Base-by-base conservation (phyloP, 75 land plant genomes). In the Pinus tabuliformis region DNA sequence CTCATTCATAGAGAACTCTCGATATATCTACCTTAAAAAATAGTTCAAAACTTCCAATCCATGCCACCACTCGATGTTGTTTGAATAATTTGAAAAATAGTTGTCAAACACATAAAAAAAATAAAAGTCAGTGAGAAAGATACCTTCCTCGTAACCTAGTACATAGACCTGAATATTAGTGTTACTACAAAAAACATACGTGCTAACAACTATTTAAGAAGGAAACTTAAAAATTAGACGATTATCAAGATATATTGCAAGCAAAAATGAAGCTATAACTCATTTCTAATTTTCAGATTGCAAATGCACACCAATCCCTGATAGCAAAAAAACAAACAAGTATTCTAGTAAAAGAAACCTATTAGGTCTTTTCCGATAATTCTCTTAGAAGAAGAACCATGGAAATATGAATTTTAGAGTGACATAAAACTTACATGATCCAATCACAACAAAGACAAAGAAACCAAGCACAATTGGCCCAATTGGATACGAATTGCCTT, bases 381-480 rank as follows among this genome's bases (percentile, higher is more conserved):
- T 15, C 36, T 75, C 20, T 56, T 14, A 26, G 26, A 26, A 17
- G 20, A 18, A 64, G 30, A 68, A 36, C 24, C 58, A 54, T 12
- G 15, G 57, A 24, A 24, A 71, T 58, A 6, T 15, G 9, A 18
- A 45, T 45, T 26, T 26, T 0, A 33, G 2, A 16, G 26, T 49
- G 37, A 59, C 5, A 60, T 42, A 17, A 26, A 49, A 33, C 84
- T 37, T 81, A 91, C 93, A 87, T 82, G 98, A 95, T 22, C 93
- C 95, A 59, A 95, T 83, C 22, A 95, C 91, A 42, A 95, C 91
- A 66, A 95, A 92, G 58, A 92, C 81, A 74, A 95, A 95, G 76
- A 95, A 89, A 18, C 95, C 95, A 72, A 95, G 85, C n/a, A 95
- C 82, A 22, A 92, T 81, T 3, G 93, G 95, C 3, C 95, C 97